Evolutionary conservation across 805 yeast genomes (phyloP).

Genomic region (Candida sithepensis): DNA sequence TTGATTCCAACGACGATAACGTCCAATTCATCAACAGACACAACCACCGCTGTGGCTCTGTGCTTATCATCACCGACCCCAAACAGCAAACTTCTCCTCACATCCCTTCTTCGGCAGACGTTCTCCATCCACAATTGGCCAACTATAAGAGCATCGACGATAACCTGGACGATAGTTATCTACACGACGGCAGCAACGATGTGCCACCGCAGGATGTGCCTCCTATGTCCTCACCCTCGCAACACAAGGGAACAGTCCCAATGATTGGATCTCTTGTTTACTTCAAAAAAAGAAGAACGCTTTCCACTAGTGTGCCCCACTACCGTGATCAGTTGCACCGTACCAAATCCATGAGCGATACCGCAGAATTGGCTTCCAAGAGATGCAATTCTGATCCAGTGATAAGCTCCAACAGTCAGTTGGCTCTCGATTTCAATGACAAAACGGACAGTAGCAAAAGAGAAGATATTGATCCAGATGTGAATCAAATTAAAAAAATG

Average conservation of each 20-base stretch:
- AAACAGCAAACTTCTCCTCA: too few relatives aligned
- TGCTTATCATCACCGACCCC: slow-evolving; percentile 1
- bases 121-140: too few relatives aligned
- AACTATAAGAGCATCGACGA: background rate
- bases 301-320: slow-evolving; percentile 3
- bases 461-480: background rate
- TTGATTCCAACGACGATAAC: background rate
- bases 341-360: too few relatives aligned
- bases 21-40: background rate
- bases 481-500: background rate
- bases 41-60: background rate
- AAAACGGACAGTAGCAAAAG: too few relatives aligned
- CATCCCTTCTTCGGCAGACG: too few relatives aligned
- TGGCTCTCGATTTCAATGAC: background rate
- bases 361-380: too few relatives aligned
- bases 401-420: background rate
- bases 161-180: too few relatives aligned
- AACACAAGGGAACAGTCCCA: slow-evolving; percentile 22
- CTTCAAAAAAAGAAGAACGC: slow-evolving; percentile 14
- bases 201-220: too few relatives aligned
- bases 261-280: slow-evolving; percentile 29
- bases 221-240: background rate
- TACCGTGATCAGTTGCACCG: background rate
- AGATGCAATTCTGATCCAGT: background rate
- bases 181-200: too few relatives aligned